Conservation (phyloP, 2,329 filamentous ascomycete genomes). For the Monascus ruber region DNA sequence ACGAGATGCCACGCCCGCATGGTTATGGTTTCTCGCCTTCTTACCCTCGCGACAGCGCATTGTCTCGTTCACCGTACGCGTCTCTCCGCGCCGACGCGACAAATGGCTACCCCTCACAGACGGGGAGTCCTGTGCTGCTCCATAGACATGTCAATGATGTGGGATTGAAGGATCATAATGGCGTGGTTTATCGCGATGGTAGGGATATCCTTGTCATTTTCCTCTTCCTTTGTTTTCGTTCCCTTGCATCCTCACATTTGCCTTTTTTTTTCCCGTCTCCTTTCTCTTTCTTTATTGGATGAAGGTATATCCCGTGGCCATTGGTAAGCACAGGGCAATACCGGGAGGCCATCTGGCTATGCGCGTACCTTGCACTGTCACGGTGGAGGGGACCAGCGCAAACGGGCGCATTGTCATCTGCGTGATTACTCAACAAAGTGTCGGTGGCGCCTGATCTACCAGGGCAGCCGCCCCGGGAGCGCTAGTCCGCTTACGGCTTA, state of each 20-base stretch:
- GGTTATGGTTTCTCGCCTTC: constrained; percentile 3
- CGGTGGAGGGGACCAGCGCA: constrained; percentile 8
- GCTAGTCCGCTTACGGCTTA: constrained; percentile 20
- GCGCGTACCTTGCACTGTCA: not conserved
- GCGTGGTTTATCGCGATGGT: constrained; percentile 17
- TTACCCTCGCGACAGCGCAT: constrained; percentile 4
- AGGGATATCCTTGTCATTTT: constrained; percentile 4
- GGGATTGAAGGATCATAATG: constrained; percentile 8
- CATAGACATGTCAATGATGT: constrained; percentile 9
- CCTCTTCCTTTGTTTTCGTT: constrained; percentile 1
- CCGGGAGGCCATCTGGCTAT: not conserved
- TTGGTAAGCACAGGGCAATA: too few relatives aligned
- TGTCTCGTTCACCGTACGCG: constrained; percentile 10
- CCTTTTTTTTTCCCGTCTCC: not conserved
- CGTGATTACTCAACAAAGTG: not conserved
- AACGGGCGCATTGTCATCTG: constrained; percentile 9
- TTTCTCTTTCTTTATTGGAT: not conserved
- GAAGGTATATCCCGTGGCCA: too few relatives aligned
- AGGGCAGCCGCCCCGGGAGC: constrained; percentile 19
- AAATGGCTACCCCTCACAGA: constrained; percentile 11
- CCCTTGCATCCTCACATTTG: not conserved
- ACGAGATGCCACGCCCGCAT: constrained; percentile 5
- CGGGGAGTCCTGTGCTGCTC: constrained; percentile 10
- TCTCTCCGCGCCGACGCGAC: constrained; percentile 11
- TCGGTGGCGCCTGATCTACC: constrained; percentile 4